Evolutionary conservation across 2,329 filamentous ascomycete species (phyloP), one percentile per base, ranked within the genome.

Genomic region (Xylaria digitata): DNA sequence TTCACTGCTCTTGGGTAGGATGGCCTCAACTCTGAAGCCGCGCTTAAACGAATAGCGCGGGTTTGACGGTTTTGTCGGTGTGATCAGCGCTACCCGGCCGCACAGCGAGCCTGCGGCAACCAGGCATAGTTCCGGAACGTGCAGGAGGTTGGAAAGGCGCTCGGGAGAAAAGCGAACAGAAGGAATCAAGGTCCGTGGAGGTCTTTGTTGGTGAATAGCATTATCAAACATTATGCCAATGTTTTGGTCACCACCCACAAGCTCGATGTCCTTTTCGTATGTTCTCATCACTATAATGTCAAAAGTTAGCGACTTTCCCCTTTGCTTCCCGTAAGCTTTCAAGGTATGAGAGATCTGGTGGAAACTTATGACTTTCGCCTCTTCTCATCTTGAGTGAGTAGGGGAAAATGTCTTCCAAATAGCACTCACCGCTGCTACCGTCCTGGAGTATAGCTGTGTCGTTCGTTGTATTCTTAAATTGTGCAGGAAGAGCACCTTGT

Each of bases 111-210:
- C 92, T 1, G 90, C 80, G 2, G 92, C 81, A 8, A 94, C 85
- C 15, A 94, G 80, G n/a, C 84, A 89, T 1, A 96, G 81, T 71
- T 92, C 89, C 0, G 90, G 90, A 1, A 94, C 87, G 57, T 89
- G 84, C 0, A 85, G 80, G 43, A 88, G 78, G 83, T 92, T 88
- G 78, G 85, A 89, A 23, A 92, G 78, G 2, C 88, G 84, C 70
- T 89, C 82, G 17, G 30, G 26, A 4, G 49, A 9, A 17, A 53
- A 60, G 4, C 11, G 7, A 3, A 66, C 11, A 48, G 68, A 60
- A n/a, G 70, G 70, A 3, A 65, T 17, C 17, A 82, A 78, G 70
- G 74, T 72, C 4, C 74, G 68, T 5, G 60, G 40, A 32, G 72
- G 70, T 8, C 72, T 68, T 2, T 55, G 49, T 15, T 76, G 72